phyloP scores from a whole-genome alignment of 1,139 yeast genomes.

The Suhomyces yuchorum region DNA sequence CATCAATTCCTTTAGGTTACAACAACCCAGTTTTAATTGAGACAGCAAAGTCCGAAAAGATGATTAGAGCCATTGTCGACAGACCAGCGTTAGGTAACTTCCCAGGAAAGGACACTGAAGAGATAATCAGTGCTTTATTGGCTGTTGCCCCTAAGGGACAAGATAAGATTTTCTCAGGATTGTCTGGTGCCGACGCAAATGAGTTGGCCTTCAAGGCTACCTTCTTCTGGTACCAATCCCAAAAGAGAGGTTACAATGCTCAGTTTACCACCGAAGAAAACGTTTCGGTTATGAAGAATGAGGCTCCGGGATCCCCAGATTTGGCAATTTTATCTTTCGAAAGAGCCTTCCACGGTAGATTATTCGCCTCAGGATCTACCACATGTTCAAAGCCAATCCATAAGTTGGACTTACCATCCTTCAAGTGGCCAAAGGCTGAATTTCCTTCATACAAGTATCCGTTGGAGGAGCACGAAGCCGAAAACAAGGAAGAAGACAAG shows the following conservation, averaged over 20 bases:
- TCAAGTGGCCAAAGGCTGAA: conserved; percentile 86
- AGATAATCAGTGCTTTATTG: conserved; percentile 57
- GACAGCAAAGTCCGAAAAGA: conserved; percentile 63
- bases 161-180: conserved; percentile 69
- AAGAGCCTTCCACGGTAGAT: conserved; percentile 80
- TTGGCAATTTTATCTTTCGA: conserved; percentile 72
- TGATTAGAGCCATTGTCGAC: conserved; percentile 68
- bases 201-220: conserved; percentile 86
- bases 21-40: conserved; percentile 69
- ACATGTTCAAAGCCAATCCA: conserved; percentile 84
- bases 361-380: conserved; percentile 76
- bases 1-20: conserved; percentile 78
- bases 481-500: conserved; percentile 64
- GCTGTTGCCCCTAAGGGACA: conserved; percentile 74
- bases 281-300: conserved; percentile 62
- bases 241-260: conserved; percentile 54
- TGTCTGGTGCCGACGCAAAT: conserved; percentile 83
- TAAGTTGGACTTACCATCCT: conserved; percentile 81
- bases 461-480: conserved; percentile 54
- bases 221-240: conserved; percentile 70
- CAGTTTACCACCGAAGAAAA: conserved; percentile 63
- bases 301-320: conserved; percentile 75
- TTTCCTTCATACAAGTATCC: conserved; percentile 79
- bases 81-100: conserved; percentile 80
- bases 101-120: conserved; percentile 64